Percentiles rank a stretch among this genome's conserved stretches.
phyloP scores from a whole-genome alignment of 2,329 filamentous ascomycete genomes.

The Colletotrichum truncatum region DNA sequence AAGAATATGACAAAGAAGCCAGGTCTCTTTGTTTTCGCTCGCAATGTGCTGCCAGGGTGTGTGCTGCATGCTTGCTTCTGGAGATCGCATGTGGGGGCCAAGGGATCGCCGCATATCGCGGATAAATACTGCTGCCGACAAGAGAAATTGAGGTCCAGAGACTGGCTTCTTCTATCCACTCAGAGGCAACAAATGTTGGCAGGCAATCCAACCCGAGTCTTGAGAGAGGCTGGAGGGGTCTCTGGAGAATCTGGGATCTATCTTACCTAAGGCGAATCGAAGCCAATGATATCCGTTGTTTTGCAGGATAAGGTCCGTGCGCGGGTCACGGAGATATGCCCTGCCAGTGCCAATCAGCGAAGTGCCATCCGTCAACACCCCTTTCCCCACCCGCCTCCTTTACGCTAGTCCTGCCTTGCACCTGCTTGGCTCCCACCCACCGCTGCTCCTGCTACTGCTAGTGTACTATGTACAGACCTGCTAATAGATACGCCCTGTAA shows the following conservation, averaged over 20 bases:
- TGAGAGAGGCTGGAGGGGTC: neutral
- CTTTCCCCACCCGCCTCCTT: slow-evolving; percentile 8
- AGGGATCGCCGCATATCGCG: neutral
- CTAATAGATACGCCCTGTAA: neutral
- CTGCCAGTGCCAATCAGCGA: slow-evolving; percentile 7
- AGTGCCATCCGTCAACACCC: slow-evolving; percentile 5
- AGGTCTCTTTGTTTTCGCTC: too few species aligned
- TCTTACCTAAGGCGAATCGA: slow-evolving; percentile 19
- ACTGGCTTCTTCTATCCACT: slow-evolving; percentile 13
- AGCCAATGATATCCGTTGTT: neutral
- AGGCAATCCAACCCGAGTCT: neutral
- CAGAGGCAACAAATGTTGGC: neutral
- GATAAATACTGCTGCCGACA: slow-evolving; percentile 22
- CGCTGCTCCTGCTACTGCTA: neutral
- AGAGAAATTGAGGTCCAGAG: slow-evolving; percentile 24
- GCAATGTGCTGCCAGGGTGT: neutral
- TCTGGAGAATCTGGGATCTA: neutral
- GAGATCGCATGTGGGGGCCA: slow-evolving; percentile 15
- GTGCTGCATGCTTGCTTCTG: neutral
- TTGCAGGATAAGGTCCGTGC: slow-evolving; percentile 5
- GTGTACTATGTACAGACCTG: neutral
- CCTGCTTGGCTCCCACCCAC: neutral
- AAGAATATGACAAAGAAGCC: too few species aligned
- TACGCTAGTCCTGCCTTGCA: neutral
- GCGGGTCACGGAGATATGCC: neutral